Evolutionary conservation across 768 basidiomycete species (phyloP).

Genomic region (Leccinum subgranulosum): DNA sequence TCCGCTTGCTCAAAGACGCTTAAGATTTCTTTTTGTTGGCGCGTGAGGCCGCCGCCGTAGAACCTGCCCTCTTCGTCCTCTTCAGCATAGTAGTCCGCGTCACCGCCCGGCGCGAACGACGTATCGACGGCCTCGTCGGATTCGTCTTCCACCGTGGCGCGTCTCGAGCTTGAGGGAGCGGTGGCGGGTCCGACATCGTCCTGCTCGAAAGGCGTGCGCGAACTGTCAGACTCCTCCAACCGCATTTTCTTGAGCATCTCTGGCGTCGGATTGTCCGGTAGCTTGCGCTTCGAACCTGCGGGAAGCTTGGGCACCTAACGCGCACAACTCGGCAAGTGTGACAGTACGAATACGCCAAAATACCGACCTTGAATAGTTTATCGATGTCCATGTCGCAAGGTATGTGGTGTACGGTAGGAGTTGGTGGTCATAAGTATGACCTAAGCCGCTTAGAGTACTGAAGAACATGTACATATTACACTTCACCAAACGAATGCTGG

Average conservation of each 20-base stretch:
- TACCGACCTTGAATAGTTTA: conserved; percentile 45
- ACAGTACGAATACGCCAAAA: background rate
- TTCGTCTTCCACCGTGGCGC: conserved; percentile 58
- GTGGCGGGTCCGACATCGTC: background rate
- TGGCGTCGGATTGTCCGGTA: conserved; percentile 72
- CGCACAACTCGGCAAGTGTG: background rate
- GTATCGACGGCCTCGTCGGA: conserved; percentile 27
- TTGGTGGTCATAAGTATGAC: conserved; percentile 3
- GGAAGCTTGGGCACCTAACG: conserved; percentile 67
- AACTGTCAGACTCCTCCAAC: conserved; percentile 39
- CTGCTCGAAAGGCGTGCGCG: conserved; percentile 9
- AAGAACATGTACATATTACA: background rate
- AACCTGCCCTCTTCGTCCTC: conserved; percentile 93
- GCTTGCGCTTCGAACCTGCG: conserved; percentile 62
- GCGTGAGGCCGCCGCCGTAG: conserved; percentile 90
- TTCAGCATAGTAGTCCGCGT: conserved; percentile 87
- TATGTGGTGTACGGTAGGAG: background rate
- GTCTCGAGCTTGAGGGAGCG: conserved; percentile 33
- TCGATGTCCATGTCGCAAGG: conserved; percentile 43
- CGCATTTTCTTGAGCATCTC: conserved; percentile 83
- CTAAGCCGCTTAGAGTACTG: conserved; percentile 8
- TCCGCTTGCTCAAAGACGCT: conserved; percentile 86
- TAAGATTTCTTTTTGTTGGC: conserved; percentile 91
- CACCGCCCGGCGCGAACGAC: conserved; percentile 78
- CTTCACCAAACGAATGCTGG: conserved; percentile 2